Percentiles rank a stretch among this genome's conserved stretches.
Evolutionary conservation across 2,329 filamentous ascomycete genomes (phyloP).

Genomic region (Fusarium phyllophilum): DNA sequence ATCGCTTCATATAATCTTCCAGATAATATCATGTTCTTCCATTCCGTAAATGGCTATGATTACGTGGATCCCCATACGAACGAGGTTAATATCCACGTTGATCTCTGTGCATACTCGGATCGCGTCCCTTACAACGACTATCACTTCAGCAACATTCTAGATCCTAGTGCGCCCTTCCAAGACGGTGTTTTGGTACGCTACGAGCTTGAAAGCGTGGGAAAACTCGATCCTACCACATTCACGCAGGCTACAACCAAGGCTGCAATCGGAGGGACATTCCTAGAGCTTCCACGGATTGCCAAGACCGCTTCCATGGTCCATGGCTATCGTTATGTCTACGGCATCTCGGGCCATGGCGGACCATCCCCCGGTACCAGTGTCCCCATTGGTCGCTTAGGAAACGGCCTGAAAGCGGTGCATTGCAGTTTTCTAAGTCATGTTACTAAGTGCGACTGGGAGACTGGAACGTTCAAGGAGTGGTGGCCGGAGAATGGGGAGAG

Average conservation of each 20-base stretch:
- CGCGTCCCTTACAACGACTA: too few species aligned
- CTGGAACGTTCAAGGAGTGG: background rate
- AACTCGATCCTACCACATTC: background rate
- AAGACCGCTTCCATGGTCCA: background rate
- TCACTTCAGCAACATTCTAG: too few species aligned
- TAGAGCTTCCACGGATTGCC: background rate
- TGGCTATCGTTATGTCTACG: background rate
- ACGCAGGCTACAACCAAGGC: background rate
- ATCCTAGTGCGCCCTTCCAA: too few species aligned
- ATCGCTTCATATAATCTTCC: too few species aligned
- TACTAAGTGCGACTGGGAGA: background rate
- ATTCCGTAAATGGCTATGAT: too few species aligned
- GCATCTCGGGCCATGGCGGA: background rate
- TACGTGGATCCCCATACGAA: too few species aligned
- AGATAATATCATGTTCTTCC: too few species aligned
- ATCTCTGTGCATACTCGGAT: too few species aligned
- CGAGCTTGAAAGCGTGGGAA: background rate
- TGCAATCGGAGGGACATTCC: background rate
- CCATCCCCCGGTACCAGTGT: background rate
- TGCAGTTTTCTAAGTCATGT: background rate
- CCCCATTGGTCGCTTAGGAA: background rate
- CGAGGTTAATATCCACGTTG: too few species aligned
- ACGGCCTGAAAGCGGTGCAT: background rate
- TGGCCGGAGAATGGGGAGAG: background rate
- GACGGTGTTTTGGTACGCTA: background rate